These are phyloP conservation scores for Lactarius tabidus DNA, from an alignment of 768 basidiomycete species.

Conservation along the genomic window DNA sequence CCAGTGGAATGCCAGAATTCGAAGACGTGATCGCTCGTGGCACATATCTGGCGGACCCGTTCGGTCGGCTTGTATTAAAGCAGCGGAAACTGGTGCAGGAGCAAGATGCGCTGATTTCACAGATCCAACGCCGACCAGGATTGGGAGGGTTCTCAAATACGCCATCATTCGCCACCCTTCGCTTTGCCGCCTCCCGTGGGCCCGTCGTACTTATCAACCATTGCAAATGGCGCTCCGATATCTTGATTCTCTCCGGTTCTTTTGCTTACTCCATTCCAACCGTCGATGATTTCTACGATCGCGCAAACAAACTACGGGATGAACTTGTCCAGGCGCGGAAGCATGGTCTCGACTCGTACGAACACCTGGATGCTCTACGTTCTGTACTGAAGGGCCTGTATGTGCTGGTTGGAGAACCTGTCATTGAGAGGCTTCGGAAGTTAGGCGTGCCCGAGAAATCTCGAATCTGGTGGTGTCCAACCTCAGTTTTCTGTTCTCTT, in stretches of 20 bases:
- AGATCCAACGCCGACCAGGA: not conserved
- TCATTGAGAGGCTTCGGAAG: not conserved
- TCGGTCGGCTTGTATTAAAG: not conserved
- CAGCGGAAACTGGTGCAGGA: no score
- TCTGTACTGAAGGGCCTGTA: not conserved
- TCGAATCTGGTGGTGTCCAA: no score
- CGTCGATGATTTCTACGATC: not conserved
- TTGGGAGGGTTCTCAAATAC: conserved; percentile 6
- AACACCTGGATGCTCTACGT: not conserved
- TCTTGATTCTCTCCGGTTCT: no score
- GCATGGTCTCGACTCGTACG: not conserved
- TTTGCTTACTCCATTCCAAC: not conserved
- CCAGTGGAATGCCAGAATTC: not conserved
- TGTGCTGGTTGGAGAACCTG: not conserved
- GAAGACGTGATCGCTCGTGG: not conserved
- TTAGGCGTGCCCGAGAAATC: not conserved
- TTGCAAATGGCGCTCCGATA: no score
- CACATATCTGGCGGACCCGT: not conserved
- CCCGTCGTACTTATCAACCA: no score
- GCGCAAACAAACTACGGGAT: not conserved
- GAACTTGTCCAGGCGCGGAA: no score
- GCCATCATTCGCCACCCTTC: not conserved
- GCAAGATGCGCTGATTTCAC: no score
- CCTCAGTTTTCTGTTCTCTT: no score
- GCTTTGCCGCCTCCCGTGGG: not conserved